Evolutionary conservation across 2,329 filamentous ascomycete genomes (phyloP).

Genomic region (Fusarium nodosum): DNA sequence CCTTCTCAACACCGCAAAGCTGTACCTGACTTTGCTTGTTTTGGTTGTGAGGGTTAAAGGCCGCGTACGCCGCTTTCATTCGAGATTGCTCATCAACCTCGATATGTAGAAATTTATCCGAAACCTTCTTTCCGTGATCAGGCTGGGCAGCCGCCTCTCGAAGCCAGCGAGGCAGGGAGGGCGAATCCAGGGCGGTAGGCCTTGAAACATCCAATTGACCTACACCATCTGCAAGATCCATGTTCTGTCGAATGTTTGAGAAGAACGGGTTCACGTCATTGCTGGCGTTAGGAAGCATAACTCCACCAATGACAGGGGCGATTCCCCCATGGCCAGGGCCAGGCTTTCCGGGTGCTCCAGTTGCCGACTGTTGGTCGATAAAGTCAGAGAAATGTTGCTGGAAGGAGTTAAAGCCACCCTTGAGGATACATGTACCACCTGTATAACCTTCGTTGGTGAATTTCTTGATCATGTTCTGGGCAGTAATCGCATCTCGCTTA

Average conservation of each 20-base stretch:
- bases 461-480: constrained; percentile 92
- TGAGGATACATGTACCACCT: constrained; percentile 80
- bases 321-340: constrained; percentile 63
- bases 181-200: constrained; percentile 61
- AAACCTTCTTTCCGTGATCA: constrained; percentile 83
- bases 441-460: constrained; percentile 87
- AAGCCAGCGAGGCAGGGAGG: constrained; percentile 81
- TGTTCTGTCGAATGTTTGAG: constrained; percentile 94
- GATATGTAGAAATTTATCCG: constrained; percentile 85
- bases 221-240: constrained; percentile 93
- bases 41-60: constrained; percentile 59
- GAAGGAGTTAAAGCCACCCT: constrained; percentile 85
- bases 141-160: constrained; percentile 72
- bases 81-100: constrained; percentile 88
- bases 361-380: constrained; percentile 66
- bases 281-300: constrained; percentile 79
- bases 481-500: constrained; percentile 82
- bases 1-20: constrained; percentile 94
- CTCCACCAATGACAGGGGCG: constrained; percentile 86
- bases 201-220: constrained; percentile 78
- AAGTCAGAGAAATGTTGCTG: constrained; percentile 73
- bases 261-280: constrained; percentile 90
- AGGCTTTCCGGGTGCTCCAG: constrained; percentile 59
- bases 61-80: constrained; percentile 83
- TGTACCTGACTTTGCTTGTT: constrained; percentile 65